Percentiles rank a stretch among this genome's conserved stretches.
Conservation (phyloP, 352 stramenopile genomes). For the Saprolegnia diclina region DNA sequence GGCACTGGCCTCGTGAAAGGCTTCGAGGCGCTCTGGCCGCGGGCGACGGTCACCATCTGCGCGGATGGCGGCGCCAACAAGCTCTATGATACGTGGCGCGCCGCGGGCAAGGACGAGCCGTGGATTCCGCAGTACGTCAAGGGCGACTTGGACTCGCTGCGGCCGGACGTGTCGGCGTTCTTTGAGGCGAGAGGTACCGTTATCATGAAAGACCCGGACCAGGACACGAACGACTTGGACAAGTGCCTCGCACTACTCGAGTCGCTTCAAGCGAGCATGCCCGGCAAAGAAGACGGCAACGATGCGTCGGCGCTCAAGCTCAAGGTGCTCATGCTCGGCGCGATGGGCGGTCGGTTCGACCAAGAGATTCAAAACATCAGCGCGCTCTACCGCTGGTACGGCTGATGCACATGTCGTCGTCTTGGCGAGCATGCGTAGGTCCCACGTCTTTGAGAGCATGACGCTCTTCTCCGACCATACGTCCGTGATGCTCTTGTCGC, state of each 20-base stretch:
- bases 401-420: neutral
- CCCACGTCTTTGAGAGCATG: slow-evolving; percentile 67
- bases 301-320: slow-evolving; percentile 32
- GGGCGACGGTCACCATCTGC: slow-evolving; percentile 74
- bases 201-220: slow-evolving; percentile 75
- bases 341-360: slow-evolving; percentile 95
- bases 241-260: slow-evolving; percentile 77
- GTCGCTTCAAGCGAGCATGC: slow-evolving; percentile 32
- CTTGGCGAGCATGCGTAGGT: slow-evolving; percentile 14
- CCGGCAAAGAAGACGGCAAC: neutral
- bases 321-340: slow-evolving; percentile 88
- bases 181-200: slow-evolving; percentile 61
- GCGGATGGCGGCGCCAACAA: slow-evolving; percentile 95
- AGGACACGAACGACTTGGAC: slow-evolving; percentile 95
- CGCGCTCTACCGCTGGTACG: slow-evolving; percentile 84
- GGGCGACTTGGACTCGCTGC: slow-evolving; percentile 93
- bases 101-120: slow-evolving; percentile 27
- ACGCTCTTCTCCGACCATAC: slow-evolving; percentile 88
- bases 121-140: slow-evolving; percentile 89
- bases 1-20: slow-evolving; percentile 8
- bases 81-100: slow-evolving; percentile 70
- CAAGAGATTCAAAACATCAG: slow-evolving; percentile 96
- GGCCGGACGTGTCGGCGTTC: slow-evolving; percentile 75
- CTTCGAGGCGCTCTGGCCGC: slow-evolving; percentile 68
- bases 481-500: slow-evolving; percentile 73